Conservation (phyloP, 352 stramenopile species). For the Phytophthora megakarya region DNA sequence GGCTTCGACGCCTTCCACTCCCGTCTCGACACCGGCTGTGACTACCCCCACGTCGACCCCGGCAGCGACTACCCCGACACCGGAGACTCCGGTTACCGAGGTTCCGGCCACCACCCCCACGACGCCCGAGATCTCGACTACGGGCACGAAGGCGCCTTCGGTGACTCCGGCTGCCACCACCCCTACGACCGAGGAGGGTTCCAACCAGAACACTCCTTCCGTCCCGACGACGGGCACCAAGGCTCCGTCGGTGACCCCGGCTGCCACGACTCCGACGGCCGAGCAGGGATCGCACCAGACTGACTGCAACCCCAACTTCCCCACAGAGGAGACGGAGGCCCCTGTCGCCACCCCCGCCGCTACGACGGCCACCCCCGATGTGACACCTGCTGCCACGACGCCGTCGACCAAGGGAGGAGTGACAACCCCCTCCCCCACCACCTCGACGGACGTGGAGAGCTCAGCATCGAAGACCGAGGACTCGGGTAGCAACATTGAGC, state of each 20-base stretch:
- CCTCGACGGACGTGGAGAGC: constrained; percentile 12
- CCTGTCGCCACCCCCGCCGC: constrained; percentile 6
- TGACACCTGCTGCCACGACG: constrained; percentile 20
- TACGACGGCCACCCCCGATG: constrained; percentile 10
- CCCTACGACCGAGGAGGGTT: constrained; percentile 1
- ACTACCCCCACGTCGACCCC: constrained; percentile 7
- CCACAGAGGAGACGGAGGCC: constrained; percentile 25
- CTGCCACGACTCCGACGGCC: background rate
- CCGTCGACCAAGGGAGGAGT: constrained; percentile 5
- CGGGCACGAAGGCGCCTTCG: constrained; percentile 2
- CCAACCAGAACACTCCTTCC: background rate
- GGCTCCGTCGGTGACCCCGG: constrained; percentile 4
- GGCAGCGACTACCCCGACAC: constrained; percentile 4
- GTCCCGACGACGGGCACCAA: constrained; percentile 3
- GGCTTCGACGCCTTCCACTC: background rate
- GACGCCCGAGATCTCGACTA: constrained; percentile 5
- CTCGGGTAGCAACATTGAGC: constrained; percentile 21
- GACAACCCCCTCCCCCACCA: constrained; percentile 6
- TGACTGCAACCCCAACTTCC: constrained; percentile 48
- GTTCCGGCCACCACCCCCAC: constrained; percentile 5
- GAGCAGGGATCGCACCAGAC: constrained; percentile 23
- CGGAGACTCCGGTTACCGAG: background rate
- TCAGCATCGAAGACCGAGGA: constrained; percentile 18
- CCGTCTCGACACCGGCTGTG: background rate
- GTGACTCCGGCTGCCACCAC: constrained; percentile 9